Base-by-base conservation (phyloP, 805 yeast genomes). In the Hanseniaspora valbyensis region DNA sequence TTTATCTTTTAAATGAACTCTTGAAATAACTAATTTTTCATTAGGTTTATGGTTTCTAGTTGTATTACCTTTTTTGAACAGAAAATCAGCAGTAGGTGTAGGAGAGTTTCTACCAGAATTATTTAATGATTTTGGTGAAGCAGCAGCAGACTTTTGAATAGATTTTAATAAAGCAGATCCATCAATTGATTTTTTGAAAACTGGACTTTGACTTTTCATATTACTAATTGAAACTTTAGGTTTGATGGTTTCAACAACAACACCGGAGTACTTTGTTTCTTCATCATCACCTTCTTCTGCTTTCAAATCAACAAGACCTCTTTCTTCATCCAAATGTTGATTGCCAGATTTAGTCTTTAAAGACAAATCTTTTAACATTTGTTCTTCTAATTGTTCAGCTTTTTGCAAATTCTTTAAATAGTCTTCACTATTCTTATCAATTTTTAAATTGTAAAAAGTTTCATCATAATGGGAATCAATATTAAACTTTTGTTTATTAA, bases 181-280 rank as follows among this genome's bases (percentile, higher is more conserved):
- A 13, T 25, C 30, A 29, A 46, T 26, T 5, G 37, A 12, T 13
- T 46, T 39, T 19, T 46, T 46, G 3, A 25, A 3, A 12, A 10
- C 14, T 19, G 50, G 50, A 25, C 50, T 46, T 30, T 44, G 44
- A 16, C 40, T 39, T n/a, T 36, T 14, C 8, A 29, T 7, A 24
- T 6, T 24, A 12, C 18, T 14, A 5, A 26, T 26, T 3, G 28
- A 13, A n/a, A 14, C 7, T 25, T 46, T 38, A 7, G 22, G 29
- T 14, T 37, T 9, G 2, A 24, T 1, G 5, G 10, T 12, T 9
- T 37, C 41, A 21, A 28, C n/a, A 18, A 40, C 41, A 41, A 88
- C 98, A 45, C 96, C 96, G 4, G 96, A 87, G 62, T 89, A 92
- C 66, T 84, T 84, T 65, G 89, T 96, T 65, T 92, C 98, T 68